These are phyloP conservation scores for Hysterium pulicare DNA, from an alignment of 2,329 filamentous ascomycete genomes.

Conservation along the genomic window DNA sequence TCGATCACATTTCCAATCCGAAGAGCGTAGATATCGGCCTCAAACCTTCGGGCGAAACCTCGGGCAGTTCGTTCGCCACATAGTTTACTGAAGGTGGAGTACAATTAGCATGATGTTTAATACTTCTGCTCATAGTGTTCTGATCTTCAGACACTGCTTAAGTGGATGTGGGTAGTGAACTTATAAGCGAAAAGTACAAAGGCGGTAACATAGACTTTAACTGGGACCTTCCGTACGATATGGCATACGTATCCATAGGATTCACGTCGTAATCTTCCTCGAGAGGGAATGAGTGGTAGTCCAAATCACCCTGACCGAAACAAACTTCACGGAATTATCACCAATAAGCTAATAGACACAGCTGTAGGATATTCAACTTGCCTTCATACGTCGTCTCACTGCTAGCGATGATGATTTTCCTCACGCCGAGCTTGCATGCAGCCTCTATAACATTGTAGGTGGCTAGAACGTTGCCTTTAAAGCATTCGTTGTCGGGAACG, in stretches of 20 bases:
- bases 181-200: too few relatives aligned
- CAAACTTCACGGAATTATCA: too few relatives aligned
- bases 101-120: too few relatives aligned
- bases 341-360: too few relatives aligned
- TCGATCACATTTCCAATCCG: conserved; percentile 61
- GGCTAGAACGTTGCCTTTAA: conserved; percentile 52
- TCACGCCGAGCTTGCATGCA: conserved; percentile 58
- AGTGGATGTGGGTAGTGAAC: too few relatives aligned
- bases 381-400: conserved; percentile 61
- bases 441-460: conserved; percentile 64
- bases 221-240: too few relatives aligned
- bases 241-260: conserved; percentile 60
- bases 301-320: conserved; percentile 57
- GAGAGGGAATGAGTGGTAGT: conserved; percentile 57
- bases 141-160: too few relatives aligned
- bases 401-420: conserved; percentile 60
- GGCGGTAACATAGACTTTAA: too few relatives aligned
- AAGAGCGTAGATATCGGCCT: conserved; percentile 57
- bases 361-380: too few relatives aligned
- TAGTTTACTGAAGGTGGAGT: too few relatives aligned
- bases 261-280: conserved; percentile 58
- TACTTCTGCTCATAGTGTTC: too few relatives aligned
- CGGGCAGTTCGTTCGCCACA: conserved; percentile 57
- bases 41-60: conserved; percentile 55
- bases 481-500: conserved; percentile 59